Percentiles rank a stretch among this genome's conserved stretches.
Evolutionary conservation across 106 monocot species (phyloP).

Genomic region (Agapanthus africanus): DNA sequence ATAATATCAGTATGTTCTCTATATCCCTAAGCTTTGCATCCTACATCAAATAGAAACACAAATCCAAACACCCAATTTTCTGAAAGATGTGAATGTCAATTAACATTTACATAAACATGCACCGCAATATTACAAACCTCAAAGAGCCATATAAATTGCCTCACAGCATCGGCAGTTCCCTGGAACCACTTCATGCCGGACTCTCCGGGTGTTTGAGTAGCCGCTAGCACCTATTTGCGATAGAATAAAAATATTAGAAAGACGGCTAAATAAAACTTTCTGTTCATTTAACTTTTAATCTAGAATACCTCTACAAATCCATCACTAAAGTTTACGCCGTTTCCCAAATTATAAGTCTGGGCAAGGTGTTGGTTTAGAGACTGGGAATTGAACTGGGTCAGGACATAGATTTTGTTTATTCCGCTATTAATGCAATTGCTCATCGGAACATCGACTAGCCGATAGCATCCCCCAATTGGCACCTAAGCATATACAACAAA

Average conservation of each 20-base stretch:
- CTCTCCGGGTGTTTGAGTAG: constrained; percentile 23
- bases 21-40: constrained; percentile 43
- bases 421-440: constrained; percentile 92
- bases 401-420: constrained; percentile 71
- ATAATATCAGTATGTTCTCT: constrained; percentile 50
- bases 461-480: constrained; percentile 73
- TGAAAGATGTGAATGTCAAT: neutral
- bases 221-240: constrained; percentile 48
- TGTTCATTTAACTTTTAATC: neutral
- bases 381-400: constrained; percentile 85
- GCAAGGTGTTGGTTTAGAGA: constrained; percentile 73
- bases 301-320: constrained; percentile 64
- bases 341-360: constrained; percentile 55
- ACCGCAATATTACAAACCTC: constrained; percentile 46
- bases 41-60: constrained; percentile 6
- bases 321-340: constrained; percentile 60
- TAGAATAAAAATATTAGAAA: neutral
- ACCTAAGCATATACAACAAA: constrained; percentile 28
- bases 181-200: constrained; percentile 82
- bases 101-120: neutral
- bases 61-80: neutral
- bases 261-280: too few relatives aligned
- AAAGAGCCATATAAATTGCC: constrained; percentile 86
- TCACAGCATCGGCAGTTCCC: constrained; percentile 89
- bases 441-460: constrained; percentile 81